Conservation (phyloP, 768 basidiomycete species). For the Trametes maxima region DNA sequence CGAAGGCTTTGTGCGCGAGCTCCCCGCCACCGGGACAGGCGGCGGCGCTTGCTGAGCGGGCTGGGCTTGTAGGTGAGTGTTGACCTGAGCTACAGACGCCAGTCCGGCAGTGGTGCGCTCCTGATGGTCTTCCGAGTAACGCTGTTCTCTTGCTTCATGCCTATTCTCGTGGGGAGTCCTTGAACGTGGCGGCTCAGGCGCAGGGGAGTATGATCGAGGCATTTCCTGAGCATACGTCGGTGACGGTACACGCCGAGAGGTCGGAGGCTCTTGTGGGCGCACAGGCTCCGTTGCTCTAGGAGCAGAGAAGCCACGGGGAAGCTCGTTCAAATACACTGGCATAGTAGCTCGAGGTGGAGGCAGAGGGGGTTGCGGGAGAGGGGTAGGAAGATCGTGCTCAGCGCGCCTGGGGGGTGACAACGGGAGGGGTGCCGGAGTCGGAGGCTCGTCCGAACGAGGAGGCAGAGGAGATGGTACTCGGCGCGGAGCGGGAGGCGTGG, state of each 20-base stretch:
- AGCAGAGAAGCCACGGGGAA: conserved; percentile 14
- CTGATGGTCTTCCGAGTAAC: conserved; percentile 17
- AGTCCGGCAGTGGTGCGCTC: conserved; percentile 11
- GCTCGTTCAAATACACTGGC: conserved; percentile 10
- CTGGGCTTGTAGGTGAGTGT: conserved; percentile 17
- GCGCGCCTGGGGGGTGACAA: conserved; percentile 22
- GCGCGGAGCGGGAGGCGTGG: conserved; percentile 11
- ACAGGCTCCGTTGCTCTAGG: background rate
- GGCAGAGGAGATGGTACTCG: conserved; percentile 12
- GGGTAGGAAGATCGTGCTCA: conserved; percentile 23
- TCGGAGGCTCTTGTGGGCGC: conserved; percentile 1
- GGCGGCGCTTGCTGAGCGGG: background rate
- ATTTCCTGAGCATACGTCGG: background rate
- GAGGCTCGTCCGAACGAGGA: conserved; percentile 15
- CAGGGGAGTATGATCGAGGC: background rate
- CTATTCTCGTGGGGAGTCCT: conserved; percentile 10
- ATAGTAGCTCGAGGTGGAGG: conserved; percentile 24
- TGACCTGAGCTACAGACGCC: conserved; percentile 24
- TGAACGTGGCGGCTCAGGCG: conserved; percentile 4
- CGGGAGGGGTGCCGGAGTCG: conserved; percentile 25
- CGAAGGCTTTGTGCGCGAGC: conserved; percentile 8
- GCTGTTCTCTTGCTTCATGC: conserved; percentile 11
- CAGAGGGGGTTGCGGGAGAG: conserved; percentile 26
- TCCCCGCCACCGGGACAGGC: background rate
- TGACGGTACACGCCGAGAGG: background rate